These are phyloP conservation scores for Cytospora schulzeri DNA, from an alignment of 2,329 filamentous ascomycete species.

Conservation along the genomic window DNA sequence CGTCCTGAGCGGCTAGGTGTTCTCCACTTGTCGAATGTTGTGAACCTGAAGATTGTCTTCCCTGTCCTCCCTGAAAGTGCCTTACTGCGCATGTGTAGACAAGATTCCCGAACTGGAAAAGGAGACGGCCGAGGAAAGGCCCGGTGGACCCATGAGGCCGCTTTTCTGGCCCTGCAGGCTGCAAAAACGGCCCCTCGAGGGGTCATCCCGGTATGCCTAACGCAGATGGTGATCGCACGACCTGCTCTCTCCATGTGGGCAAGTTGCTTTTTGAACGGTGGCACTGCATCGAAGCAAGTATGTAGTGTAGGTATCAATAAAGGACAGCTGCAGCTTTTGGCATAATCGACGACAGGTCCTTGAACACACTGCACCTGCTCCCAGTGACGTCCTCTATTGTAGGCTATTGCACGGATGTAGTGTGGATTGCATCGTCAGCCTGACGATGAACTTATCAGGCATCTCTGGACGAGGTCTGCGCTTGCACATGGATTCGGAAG, in stretches of 20 bases:
- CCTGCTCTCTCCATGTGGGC: slow-evolving; percentile 20
- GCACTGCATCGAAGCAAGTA: slow-evolving; percentile 14
- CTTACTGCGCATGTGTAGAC: slow-evolving; percentile 8
- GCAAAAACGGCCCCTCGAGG: slow-evolving; percentile 24
- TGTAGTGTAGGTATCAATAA: neutral
- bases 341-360: slow-evolving; percentile 1
- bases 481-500: slow-evolving; percentile 12
- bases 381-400: neutral
- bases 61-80: neutral
- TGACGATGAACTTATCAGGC: neutral
- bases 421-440: neutral
- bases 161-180: slow-evolving; percentile 27
- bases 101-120: slow-evolving; percentile 22
- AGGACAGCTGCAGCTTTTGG: slow-evolving; percentile 12
- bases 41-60: slow-evolving; percentile 19
- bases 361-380: neutral
- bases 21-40: slow-evolving; percentile 24
- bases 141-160: slow-evolving; percentile 26
- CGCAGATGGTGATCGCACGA: slow-evolving; percentile 11
- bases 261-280: slow-evolving; percentile 19
- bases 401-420: neutral
- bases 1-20: slow-evolving; percentile 19
- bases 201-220: slow-evolving; percentile 12
- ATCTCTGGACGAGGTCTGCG: neutral
- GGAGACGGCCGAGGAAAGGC: slow-evolving; percentile 20